These are phyloP conservation scores for Dichotomocladium elegans DNA, from an alignment of 371 early-diverging fungal genomes.

Conservation along the genomic window DNA sequence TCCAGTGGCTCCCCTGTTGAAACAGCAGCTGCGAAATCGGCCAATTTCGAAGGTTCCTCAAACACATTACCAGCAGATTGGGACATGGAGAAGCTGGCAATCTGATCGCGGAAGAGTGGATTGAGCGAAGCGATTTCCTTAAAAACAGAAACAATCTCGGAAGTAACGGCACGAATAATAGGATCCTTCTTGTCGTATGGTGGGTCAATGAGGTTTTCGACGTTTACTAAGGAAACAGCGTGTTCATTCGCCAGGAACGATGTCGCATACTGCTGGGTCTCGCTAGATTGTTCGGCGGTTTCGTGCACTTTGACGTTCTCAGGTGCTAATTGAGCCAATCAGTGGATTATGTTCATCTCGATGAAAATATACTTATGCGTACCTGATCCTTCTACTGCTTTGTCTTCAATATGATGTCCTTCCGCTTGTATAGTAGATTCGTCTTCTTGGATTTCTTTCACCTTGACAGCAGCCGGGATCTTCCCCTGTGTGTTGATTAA, in stretches of 20 bases:
- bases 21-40: conserved; percentile 96
- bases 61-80: conserved; percentile 94
- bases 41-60: conserved; percentile 90
- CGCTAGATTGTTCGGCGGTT: no score
- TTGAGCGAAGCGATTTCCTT: conserved; percentile 93
- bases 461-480: neutral
- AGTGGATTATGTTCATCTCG: no score
- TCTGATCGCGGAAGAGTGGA: conserved; percentile 94
- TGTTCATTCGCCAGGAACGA: conserved; percentile 65
- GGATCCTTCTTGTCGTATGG: conserved; percentile 82
- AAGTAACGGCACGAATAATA: conserved; percentile 89
- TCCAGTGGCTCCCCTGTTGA: conserved; percentile 89
- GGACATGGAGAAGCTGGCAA: conserved; percentile 91
- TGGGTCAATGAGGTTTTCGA: conserved; percentile 82
- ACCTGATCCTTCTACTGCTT: no score
- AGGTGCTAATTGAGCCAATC: conserved; percentile 11
- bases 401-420: no score
- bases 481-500: conserved; percentile 26
- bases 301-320: conserved; percentile 10
- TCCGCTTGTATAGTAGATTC: neutral
- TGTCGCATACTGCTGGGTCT: conserved; percentile 45
- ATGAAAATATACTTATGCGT: no score
- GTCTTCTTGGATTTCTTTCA: neutral
- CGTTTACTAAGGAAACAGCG: conserved; percentile 78
- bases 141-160: conserved; percentile 92